Conservation (phyloP, 768 basidiomycete genomes). For the Termitomyces sp. region DNA sequence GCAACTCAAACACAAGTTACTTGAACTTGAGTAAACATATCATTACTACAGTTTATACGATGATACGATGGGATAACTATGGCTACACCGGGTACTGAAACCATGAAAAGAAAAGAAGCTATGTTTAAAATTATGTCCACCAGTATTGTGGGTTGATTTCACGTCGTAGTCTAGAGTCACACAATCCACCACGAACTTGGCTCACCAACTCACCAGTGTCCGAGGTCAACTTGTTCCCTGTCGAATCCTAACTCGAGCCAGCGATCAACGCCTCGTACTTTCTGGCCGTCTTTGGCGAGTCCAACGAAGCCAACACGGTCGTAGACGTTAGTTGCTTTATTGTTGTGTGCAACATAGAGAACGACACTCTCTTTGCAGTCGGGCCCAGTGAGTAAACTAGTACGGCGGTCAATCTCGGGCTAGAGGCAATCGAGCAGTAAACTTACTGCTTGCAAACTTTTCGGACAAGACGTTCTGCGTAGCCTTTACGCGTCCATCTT, state of each 20-base stretch:
- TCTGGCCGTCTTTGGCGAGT: constrained; percentile 26
- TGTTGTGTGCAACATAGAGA: constrained; percentile 62
- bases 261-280: constrained; percentile 36
- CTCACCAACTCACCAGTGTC: constrained; percentile 56
- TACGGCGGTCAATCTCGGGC: constrained; percentile 15
- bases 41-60: not conserved
- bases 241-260: constrained; percentile 72
- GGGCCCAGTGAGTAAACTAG: constrained; percentile 24
- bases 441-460: constrained; percentile 54
- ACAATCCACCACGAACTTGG: not conserved
- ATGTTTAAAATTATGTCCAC: not conserved
- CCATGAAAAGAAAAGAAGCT: not conserved
- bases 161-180: not conserved
- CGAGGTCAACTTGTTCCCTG: constrained; percentile 40
- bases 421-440: not conserved
- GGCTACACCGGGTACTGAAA: not conserved
- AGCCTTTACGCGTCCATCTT: constrained; percentile 47
- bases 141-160: no score
- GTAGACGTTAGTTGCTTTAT: constrained; percentile 58
- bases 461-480: constrained; percentile 60
- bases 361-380: constrained; percentile 45
- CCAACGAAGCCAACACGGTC: constrained; percentile 64
- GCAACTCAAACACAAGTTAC: not conserved
- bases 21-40: not conserved
- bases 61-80: not conserved